phyloP scores from a whole-genome alignment of 768 basidiomycete genomes.

The Russula sp. region DNA sequence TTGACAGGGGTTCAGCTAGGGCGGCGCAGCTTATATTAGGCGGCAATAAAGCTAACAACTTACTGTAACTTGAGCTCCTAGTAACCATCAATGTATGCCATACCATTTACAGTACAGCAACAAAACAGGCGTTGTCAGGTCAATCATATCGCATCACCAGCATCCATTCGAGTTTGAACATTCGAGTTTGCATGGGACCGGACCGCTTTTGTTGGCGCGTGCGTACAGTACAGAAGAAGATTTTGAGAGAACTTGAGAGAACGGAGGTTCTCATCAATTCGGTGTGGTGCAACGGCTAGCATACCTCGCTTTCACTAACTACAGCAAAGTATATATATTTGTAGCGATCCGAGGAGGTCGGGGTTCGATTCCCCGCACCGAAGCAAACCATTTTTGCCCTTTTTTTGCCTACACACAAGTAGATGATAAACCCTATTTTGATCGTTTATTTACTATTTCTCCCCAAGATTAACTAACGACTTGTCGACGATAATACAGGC shows the following conservation, averaged over 20 bases:
- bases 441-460: not conserved
- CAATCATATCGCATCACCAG: too few relatives aligned
- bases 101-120: too few relatives aligned
- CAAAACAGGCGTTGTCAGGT: too few relatives aligned
- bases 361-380: slow-evolving; percentile 30
- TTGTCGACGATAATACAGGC: not conserved
- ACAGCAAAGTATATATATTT: not conserved
- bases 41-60: too few relatives aligned
- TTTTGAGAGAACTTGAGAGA: too few relatives aligned
- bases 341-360: slow-evolving; percentile 32
- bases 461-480: not conserved
- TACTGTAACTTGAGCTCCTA: too few relatives aligned
- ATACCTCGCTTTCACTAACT: slow-evolving; percentile 12
- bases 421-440: not conserved
- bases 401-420: not conserved
- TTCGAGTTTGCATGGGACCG: not conserved
- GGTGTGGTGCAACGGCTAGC: slow-evolving; percentile 18
- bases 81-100: too few relatives aligned
- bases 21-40: too few relatives aligned
- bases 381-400: not conserved
- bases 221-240: too few relatives aligned
- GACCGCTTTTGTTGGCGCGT: not conserved
- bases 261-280: too few relatives aligned
- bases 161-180: too few relatives aligned
- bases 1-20: too few relatives aligned